Percentiles rank a stretch among this genome's conserved stretches.
phyloP scores from a whole-genome alignment of 2,329 filamentous ascomycete genomes.

The Sphaerulina populicola region DNA sequence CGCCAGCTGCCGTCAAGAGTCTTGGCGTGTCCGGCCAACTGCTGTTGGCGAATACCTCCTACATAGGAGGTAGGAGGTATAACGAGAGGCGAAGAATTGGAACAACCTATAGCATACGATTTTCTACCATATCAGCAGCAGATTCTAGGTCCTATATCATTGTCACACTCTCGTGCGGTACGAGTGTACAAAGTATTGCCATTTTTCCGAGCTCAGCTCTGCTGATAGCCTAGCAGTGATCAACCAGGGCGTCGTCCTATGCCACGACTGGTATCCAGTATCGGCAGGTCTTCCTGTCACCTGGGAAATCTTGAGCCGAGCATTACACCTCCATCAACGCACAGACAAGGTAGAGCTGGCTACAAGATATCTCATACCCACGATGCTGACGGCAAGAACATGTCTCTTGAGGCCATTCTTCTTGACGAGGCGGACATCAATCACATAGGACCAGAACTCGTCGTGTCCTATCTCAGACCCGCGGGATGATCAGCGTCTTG shows the following conservation, averaged over 20 bases:
- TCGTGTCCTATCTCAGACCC: background rate
- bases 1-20: too few species aligned
- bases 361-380: slow-evolving; percentile 15
- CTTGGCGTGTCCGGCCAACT: too few species aligned
- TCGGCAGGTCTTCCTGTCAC: slow-evolving; percentile 3
- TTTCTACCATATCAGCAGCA: too few species aligned
- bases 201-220: background rate
- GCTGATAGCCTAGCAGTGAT: slow-evolving; percentile 28
- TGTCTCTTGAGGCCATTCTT: slow-evolving; percentile 22
- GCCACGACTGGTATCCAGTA: slow-evolving; percentile 9
- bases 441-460: background rate
- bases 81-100: slow-evolving; percentile 41
- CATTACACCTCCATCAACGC: background rate
- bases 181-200: too few species aligned
- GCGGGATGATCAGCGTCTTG: background rate
- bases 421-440: slow-evolving; percentile 6
- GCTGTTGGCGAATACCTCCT: too few species aligned
- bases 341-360: background rate
- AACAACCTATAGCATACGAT: too few species aligned
- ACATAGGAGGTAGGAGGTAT: too few species aligned
- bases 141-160: too few species aligned
- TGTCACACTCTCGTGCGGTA: too few species aligned
- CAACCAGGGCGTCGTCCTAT: slow-evolving; percentile 10
- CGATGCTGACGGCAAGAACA: slow-evolving; percentile 22
- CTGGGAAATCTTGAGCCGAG: background rate